phyloP scores from a whole-genome alignment of 345 rosid genomes.

The Eucalyptus marginata region DNA sequence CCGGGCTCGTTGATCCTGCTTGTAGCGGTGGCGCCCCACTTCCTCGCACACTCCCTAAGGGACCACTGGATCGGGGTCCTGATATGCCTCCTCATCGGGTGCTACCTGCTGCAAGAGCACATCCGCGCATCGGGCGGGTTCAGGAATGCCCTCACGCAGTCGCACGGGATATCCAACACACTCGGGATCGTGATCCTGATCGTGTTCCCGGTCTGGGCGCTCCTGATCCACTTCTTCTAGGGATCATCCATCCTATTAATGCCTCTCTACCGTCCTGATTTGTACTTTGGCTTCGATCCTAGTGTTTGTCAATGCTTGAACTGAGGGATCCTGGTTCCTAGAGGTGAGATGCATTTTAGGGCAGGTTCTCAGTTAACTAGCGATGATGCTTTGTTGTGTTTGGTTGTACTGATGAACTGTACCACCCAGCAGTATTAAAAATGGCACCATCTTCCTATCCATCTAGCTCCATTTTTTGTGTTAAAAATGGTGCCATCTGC shows the following conservation, averaged over 20 bases:
- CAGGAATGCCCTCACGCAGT: conserved; percentile 62
- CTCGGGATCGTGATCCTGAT: conserved; percentile 65
- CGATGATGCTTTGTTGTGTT: not conserved
- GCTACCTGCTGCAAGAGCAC: conserved; percentile 88
- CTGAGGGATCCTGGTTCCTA: not conserved
- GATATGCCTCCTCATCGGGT: conserved; percentile 66
- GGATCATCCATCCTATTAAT: not conserved
- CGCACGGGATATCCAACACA: conserved; percentile 73
- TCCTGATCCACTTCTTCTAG: conserved; percentile 46
- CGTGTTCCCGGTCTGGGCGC: conserved; percentile 74
- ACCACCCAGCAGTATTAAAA: not conserved
- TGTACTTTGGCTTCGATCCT: not conserved
- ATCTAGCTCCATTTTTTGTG: no score
- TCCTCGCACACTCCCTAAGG: conserved; percentile 44
- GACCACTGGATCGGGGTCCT: conserved; percentile 48
- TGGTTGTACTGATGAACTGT: not conserved
- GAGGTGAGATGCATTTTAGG: not conserved
- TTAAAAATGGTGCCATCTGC: no score
- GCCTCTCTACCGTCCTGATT: not conserved
- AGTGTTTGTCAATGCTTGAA: not conserved
- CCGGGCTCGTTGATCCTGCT: conserved; percentile 67
- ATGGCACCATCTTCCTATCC: not conserved
- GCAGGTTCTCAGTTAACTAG: not conserved
- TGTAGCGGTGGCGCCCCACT: conserved; percentile 53
- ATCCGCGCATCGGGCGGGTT: conserved; percentile 89